Base-by-base conservation (phyloP, 805 yeast species). In the Barnettozyma wickerhamii region DNA sequence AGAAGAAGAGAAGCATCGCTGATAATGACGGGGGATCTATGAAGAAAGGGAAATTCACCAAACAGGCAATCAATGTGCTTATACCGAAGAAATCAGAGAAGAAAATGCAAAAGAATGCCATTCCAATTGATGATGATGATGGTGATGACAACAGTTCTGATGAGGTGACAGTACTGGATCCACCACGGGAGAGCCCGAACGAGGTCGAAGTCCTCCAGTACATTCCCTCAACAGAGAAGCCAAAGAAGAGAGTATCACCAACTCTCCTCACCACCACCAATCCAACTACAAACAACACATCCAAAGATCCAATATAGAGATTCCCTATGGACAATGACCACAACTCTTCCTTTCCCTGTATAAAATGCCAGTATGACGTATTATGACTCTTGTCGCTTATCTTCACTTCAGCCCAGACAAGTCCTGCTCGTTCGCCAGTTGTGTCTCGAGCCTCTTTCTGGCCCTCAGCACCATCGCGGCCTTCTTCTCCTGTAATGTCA, bases 381-480 rank as follows among this genome's bases (percentile, higher is more conserved):
- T n/a, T n/a, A n/a, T n/a, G n/a, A n/a, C n/a, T n/a, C n/a, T n/a
- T n/a, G n/a, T n/a, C 26, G 27, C 12, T 24, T 9, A 6, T 26
- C 9, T 19, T 23, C 14, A 30, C 49, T 58, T 33, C 51, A 56
- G 38, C 0, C 24, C 39, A 7, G 47, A 28, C 10, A 57, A 35
- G 30, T 54, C 49, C 38, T 53, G 58, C 33, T 57, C 56, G 21
- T 56, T 56, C 27, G 41, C 46, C 38, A 57, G 30, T 40, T 55
- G 60, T 1, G 58, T 44, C 41, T 65, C 75, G 59, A 87, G 65
- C 56, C 81, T 72, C 49, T 68, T 62, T 49, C 89, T 73, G 1
- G 89, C 87, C 41, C 70, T 66, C 55, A 75, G 57, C 31, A 83
- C 71, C 81, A 84, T 72, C 36, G 74, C 74, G 41, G 71, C 69